Base-by-base conservation (phyloP, 2,329 filamentous ascomycete genomes). In the Ceratocystiopsis sp. region DNA sequence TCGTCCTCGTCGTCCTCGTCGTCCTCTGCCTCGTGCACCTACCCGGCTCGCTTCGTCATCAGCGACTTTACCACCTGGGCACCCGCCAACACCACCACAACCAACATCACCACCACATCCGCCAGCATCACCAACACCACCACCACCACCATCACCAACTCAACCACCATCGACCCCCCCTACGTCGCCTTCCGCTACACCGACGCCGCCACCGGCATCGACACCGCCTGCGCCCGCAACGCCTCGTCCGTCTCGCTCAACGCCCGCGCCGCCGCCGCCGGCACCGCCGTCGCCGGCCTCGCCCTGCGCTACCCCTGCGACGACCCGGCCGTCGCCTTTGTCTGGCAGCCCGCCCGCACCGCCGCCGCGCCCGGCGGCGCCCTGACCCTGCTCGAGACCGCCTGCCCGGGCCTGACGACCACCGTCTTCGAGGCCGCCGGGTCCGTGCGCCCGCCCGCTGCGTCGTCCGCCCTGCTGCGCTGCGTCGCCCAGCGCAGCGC, bases 181-280 rank as follows among this genome's bases (percentile, higher is more conserved):
- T 49, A 44, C 32, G 52, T 64, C 47, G 49, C 58, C 43, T 71
- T 71, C 49, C 52, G 46, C 41, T 71, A 61, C 53, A 41, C 52
- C 35, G 65, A 69, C 49, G 40, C 52, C 12, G 54, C 50, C n/a
- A 68, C 65, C 16, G 48, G 51, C 3, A 52, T 65, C 40, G 51
- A 53, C n/a, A 66, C 66, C 8, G 12, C 45, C 11, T 72, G 68
- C 54, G 54, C 59, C 35, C 61, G 58, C 52, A 66, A 71, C 52
- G 55, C 58, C 16, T 60, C 59, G 8, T 68, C 66, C 3, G 49
- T 49, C 34, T 57, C 63, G 10, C 54, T 60, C 15, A 48, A 45
- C 2, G 44, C 42, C 18, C 55, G 51, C 37, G 44, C 50, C 15
- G 55, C 54, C 19, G 50, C 55, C 4, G 54, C 57, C 2, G 51